These are phyloP conservation scores for Lachancea meyersii DNA, from an alignment of 805 yeast species.

Conservation along the genomic window DNA sequence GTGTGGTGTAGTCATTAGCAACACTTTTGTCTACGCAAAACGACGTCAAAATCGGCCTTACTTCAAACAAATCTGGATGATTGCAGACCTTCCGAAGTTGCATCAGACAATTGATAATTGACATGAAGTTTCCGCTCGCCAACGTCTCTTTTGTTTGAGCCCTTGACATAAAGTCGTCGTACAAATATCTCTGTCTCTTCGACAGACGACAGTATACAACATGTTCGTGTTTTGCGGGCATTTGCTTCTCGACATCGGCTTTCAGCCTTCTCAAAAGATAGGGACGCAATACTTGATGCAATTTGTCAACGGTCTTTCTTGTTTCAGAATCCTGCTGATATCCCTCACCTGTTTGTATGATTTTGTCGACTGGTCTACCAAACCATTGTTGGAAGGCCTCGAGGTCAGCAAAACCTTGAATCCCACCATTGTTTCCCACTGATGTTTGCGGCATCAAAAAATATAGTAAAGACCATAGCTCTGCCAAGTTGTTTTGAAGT, in stretches of 20 bases:
- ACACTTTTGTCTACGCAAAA: slow-evolving; percentile 69
- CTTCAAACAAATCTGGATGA: slow-evolving; percentile 94
- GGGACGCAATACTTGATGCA: slow-evolving; percentile 92
- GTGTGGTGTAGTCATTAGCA: slow-evolving; percentile 40
- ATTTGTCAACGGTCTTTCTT: slow-evolving; percentile 71
- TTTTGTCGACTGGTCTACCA: slow-evolving; percentile 92
- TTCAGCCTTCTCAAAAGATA: slow-evolving; percentile 85
- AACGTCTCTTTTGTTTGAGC: slow-evolving; percentile 92
- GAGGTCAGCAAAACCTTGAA: slow-evolving; percentile 88
- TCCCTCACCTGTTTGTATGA: slow-evolving; percentile 55
- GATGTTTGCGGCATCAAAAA: slow-evolving; percentile 91
- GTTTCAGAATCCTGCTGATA: slow-evolving; percentile 75
- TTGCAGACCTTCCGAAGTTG: slow-evolving; percentile 64
- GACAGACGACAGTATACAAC: slow-evolving; percentile 87
- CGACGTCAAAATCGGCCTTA: slow-evolving; percentile 88
- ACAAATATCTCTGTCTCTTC: slow-evolving; percentile 82
- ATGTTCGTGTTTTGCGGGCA: slow-evolving; percentile 98
- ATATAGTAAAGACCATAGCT: slow-evolving; percentile 90
- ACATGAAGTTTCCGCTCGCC: slow-evolving; percentile 88
- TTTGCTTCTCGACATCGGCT: slow-evolving; percentile 95
- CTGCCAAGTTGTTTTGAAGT: slow-evolving; percentile 88
- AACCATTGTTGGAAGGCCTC: slow-evolving; percentile 98
- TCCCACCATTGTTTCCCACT: slow-evolving; percentile 45
- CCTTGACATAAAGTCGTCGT: slow-evolving; percentile 95
- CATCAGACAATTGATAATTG: slow-evolving; percentile 96